phyloP scores from a whole-genome alignment of 2,329 filamentous ascomycete species.

The Lithohypha guttulata region DNA sequence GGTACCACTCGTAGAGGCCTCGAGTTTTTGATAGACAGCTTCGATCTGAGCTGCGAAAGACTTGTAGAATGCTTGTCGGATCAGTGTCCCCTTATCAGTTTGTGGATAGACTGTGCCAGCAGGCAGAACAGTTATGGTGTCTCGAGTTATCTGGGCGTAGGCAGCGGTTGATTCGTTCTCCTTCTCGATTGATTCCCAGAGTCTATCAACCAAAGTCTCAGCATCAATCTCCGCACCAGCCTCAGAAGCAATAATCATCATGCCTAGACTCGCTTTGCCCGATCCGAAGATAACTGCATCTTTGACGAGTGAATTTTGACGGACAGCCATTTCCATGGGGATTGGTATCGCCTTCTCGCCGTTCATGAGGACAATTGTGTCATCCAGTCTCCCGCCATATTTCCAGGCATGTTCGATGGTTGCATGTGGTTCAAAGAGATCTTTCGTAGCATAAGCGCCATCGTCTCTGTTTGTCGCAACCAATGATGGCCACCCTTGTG shows the following conservation, averaged over 20 bases:
- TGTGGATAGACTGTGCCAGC: conserved; percentile 26
- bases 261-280: conserved; percentile 21
- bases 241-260: conserved; percentile 19
- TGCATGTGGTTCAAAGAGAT: conserved; percentile 9
- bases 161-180: conserved; percentile 24
- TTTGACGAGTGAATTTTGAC: conserved; percentile 3
- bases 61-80: conserved; percentile 19
- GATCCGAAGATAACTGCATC: conserved; percentile 19
- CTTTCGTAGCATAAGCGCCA: conserved; percentile 37
- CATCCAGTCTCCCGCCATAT: conserved; percentile 36
- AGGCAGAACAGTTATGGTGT: conserved; percentile 18
- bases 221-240: conserved; percentile 11
- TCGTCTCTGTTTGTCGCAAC: conserved; percentile 35
- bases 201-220: conserved; percentile 19
- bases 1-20: conserved; percentile 11
- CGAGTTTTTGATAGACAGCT: conserved; percentile 8
- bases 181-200: conserved; percentile 26
- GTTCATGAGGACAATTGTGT: conserved; percentile 38
- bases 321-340: conserved; percentile 42
- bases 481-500: conserved; percentile 31
- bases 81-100: conserved; percentile 30
- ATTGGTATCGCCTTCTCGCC: conserved; percentile 42
- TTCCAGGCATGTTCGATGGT: conserved; percentile 30
- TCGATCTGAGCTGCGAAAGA: conserved; percentile 10
- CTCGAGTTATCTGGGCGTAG: conserved; percentile 24